Percentiles rank a stretch among this genome's conserved stretches.
phyloP scores from a whole-genome alignment of 805 yeast species.

The Torulaspora delbrueckii region DNA sequence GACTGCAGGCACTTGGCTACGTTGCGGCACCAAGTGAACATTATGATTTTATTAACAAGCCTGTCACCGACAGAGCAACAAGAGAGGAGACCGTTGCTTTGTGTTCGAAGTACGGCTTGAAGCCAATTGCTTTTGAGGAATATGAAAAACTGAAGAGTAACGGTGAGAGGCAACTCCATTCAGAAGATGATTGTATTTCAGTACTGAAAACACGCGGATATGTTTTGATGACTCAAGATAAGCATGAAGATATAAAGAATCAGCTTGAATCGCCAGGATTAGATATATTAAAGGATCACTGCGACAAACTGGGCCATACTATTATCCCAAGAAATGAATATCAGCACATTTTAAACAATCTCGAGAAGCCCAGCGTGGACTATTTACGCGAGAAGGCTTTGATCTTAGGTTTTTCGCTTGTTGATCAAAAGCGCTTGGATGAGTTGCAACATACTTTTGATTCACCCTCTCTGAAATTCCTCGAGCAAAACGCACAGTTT shows the following conservation, averaged over 20 bases:
- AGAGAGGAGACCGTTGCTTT: conserved; percentile 13
- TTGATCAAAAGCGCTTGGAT: conserved; percentile 9
- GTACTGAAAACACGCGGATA: conserved; percentile 12
- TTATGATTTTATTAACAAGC: conserved; percentile 5
- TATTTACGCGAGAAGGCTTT: conserved; percentile 36
- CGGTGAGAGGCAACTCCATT: conserved; percentile 11
- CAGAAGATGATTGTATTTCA: conserved; percentile 17
- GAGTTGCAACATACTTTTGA: conserved; percentile 4
- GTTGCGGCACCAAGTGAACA: conserved; percentile 12
- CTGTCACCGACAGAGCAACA: conserved; percentile 8
- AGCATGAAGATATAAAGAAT: conserved; percentile 8
- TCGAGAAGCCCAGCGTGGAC: conserved; percentile 28
- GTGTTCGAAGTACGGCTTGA: conserved; percentile 18
- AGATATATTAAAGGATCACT: conserved; percentile 12
- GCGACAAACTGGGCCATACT: background rate
- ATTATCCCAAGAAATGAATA: background rate
- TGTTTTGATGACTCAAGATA: conserved; percentile 10
- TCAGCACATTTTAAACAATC: background rate
- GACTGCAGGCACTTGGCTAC: conserved; percentile 12
- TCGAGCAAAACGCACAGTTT: conserved; percentile 12
- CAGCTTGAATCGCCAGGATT: conserved; percentile 10
- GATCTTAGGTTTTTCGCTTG: conserved; percentile 16
- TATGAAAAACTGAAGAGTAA: conserved; percentile 12
- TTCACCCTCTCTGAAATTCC: conserved; percentile 9
- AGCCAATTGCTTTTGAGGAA: conserved; percentile 14